These are phyloP conservation scores for Cladosporium sphaerospermum DNA, from an alignment of 2,329 filamentous ascomycete genomes.

Conservation along the genomic window DNA sequence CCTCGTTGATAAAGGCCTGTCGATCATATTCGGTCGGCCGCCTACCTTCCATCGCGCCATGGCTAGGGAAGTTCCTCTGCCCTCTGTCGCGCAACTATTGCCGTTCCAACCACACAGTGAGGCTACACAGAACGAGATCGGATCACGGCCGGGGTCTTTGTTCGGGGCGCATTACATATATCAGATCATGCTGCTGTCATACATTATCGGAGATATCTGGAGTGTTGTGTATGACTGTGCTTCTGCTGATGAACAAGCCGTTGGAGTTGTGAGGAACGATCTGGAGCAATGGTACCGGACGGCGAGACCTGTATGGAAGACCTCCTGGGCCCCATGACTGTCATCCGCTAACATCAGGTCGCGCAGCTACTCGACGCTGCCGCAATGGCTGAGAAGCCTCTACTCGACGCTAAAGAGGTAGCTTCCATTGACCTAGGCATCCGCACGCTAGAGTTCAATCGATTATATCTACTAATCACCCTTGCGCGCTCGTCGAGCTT, in stretches of 20 bases:
- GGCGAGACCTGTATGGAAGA: neutral
- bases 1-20: slow-evolving; percentile 19
- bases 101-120: slow-evolving; percentile 13
- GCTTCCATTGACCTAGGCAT: slow-evolving; percentile 17
- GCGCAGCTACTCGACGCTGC: slow-evolving; percentile 19
- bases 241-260: neutral
- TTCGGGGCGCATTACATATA: slow-evolving; percentile 20
- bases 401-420: slow-evolving; percentile 13
- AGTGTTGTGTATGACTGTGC: slow-evolving; percentile 11
- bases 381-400: slow-evolving; percentile 16
- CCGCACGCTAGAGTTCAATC: slow-evolving; percentile 13
- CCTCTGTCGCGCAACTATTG: slow-evolving; percentile 16
- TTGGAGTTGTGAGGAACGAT: slow-evolving; percentile 5
- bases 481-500: slow-evolving; percentile 11
- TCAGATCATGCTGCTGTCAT: slow-evolving; percentile 14
- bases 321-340: neutral
- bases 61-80: slow-evolving; percentile 15
- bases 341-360: neutral
- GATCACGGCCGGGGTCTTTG: slow-evolving; percentile 6
- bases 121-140: neutral
- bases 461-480: slow-evolving; percentile 14
- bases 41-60: slow-evolving; percentile 19
- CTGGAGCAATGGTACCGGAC: slow-evolving; percentile 17
- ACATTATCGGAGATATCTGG: slow-evolving; percentile 17
- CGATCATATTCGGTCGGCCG: slow-evolving; percentile 19